Percentiles rank a stretch among this genome's conserved stretches.
phyloP scores from a whole-genome alignment of 1,139 yeast species.

The Magnusiomyces paraingens region DNA sequence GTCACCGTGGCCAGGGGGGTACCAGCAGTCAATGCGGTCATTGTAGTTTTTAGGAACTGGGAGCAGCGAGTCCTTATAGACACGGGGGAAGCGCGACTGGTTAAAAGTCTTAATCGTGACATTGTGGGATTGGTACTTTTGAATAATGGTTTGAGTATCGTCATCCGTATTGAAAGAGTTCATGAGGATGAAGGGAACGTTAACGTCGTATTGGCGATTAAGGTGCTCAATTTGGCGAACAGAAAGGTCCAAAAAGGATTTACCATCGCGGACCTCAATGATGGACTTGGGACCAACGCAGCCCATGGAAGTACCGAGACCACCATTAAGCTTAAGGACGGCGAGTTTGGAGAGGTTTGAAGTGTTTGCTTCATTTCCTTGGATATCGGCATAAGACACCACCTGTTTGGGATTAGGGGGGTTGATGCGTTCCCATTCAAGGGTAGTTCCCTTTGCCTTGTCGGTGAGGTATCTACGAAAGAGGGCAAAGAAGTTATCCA shows the following conservation, averaged over 20 bases:
- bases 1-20: slow-evolving; percentile 99
- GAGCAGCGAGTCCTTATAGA: slow-evolving; percentile 84
- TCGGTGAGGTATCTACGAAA: slow-evolving; percentile 89
- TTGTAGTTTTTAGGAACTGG: slow-evolving; percentile 82
- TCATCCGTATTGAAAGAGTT: slow-evolving; percentile 96
- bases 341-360: slow-evolving; percentile 76
- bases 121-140: slow-evolving; percentile 95
- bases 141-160: slow-evolving; percentile 91
- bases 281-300: slow-evolving; percentile 99
- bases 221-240: slow-evolving; percentile 96
- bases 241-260: slow-evolving; percentile 87
- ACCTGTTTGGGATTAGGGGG: slow-evolving; percentile 88
- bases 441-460: slow-evolving; percentile 75
- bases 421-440: slow-evolving; percentile 94
- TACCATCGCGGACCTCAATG: slow-evolving; percentile 97
- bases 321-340: slow-evolving; percentile 94
- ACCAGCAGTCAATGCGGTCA: slow-evolving; percentile 83
- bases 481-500: slow-evolving; percentile 91
- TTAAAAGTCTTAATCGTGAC: slow-evolving; percentile 93
- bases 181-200: slow-evolving; percentile 94
- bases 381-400: slow-evolving; percentile 53
- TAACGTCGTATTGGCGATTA: slow-evolving; percentile 84
- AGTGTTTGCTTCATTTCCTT: slow-evolving; percentile 34
- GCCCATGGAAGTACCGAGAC: slow-evolving; percentile 98
- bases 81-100: slow-evolving; percentile 95